phyloP scores from a whole-genome alignment of 2,329 filamentous ascomycete species.

The Myriosclerotinia curreyana region DNA sequence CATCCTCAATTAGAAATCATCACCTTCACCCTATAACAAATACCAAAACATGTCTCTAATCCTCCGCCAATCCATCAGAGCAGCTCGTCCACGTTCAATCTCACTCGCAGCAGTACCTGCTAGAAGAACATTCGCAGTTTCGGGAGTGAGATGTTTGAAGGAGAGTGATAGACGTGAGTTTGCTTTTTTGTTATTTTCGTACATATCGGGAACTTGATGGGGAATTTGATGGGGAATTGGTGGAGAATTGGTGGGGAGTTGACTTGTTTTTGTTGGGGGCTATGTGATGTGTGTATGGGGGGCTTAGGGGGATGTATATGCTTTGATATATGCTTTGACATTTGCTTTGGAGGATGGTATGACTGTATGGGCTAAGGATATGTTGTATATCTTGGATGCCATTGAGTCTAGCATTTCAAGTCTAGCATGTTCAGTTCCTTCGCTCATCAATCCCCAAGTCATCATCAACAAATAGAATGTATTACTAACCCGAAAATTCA shows the following conservation, averaged over 20 bases:
- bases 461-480: not conserved
- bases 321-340: no score
- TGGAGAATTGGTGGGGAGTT: not conserved
- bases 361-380: not conserved
- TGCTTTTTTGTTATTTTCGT: conserved; percentile 1
- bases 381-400: not conserved
- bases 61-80: conserved; percentile 27
- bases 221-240: no score
- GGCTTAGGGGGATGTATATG: no score
- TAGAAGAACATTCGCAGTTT: conserved; percentile 27
- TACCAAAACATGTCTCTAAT: conserved; percentile 34
- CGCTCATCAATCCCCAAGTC: not conserved
- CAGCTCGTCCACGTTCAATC: conserved; percentile 23
- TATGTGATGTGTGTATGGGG: not conserved
- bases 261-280: not conserved
- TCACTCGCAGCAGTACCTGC: conserved; percentile 1
- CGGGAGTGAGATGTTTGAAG: conserved; percentile 32
- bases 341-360: not conserved
- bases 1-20: not conserved
- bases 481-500: not conserved
- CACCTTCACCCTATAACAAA: not conserved
- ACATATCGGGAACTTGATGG: not conserved
- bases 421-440: not conserved
- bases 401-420: no score
- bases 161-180: conserved; percentile 37